Evolutionary conservation across 1,284 basidiomycete species (phyloP).

Genomic region (Apiotrichum sp.): DNA sequence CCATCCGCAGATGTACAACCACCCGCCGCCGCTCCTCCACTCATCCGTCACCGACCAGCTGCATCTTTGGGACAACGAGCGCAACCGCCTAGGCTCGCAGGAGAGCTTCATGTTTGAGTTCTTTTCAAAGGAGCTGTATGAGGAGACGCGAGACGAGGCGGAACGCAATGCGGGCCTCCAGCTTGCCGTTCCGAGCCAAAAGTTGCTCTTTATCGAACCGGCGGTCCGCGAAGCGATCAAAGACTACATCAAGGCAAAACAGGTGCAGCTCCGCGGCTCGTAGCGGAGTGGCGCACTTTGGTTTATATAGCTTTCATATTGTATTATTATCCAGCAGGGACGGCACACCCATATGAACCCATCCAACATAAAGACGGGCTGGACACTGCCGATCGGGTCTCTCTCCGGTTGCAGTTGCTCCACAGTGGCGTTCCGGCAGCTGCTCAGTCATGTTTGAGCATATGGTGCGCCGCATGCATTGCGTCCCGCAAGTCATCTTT

Average conservation of each 20-base stretch:
- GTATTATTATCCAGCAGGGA: too few species aligned
- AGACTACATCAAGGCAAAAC: conserved; percentile 36
- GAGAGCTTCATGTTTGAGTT: conserved; percentile 59
- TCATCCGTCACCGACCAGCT: conserved; percentile 90
- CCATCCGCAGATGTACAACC: conserved; percentile 95
- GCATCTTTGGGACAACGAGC: conserved; percentile 94
- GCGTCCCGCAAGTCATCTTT: too few species aligned
- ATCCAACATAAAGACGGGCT: too few species aligned
- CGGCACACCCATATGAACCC: too few species aligned
- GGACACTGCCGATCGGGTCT: too few species aligned
- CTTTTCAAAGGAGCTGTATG: conserved; percentile 41
- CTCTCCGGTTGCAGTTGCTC: too few species aligned
- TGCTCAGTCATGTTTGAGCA: too few species aligned
- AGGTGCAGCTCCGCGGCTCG: conserved; percentile 28
- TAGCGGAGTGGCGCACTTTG: background rate
- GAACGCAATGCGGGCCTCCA: conserved; percentile 29
- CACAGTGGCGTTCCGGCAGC: too few species aligned
- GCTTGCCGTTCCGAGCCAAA: conserved; percentile 22
- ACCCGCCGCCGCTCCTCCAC: conserved; percentile 49
- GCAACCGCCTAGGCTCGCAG: conserved; percentile 78
- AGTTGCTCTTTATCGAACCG: conserved; percentile 39
- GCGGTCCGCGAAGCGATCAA: conserved; percentile 35
- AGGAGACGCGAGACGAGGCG: conserved; percentile 35
- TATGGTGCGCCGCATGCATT: too few species aligned
- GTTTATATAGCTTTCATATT: too few species aligned